phyloP scores from a whole-genome alignment of 768 basidiomycete genomes.

The Pisolithus albus region DNA sequence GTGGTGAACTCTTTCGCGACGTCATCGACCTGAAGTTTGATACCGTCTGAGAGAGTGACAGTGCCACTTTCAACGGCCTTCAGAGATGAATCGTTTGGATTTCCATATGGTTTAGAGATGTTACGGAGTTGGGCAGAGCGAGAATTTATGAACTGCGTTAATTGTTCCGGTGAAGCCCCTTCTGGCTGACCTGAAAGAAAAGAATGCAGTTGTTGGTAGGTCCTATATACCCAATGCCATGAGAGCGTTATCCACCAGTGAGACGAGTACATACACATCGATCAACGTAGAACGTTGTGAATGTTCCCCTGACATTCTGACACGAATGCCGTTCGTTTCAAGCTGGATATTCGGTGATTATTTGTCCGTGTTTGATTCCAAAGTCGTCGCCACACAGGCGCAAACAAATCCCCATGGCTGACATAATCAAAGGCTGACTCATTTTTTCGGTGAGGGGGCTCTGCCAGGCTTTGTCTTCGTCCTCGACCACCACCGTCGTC shows the following conservation, averaged over 20 bases:
- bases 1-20: slow-evolving; percentile 63
- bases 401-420: slow-evolving; percentile 7
- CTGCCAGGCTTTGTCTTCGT: no score
- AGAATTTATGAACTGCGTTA: slow-evolving; percentile 50
- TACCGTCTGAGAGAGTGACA: slow-evolving; percentile 62
- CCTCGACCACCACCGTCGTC: no score
- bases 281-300: slow-evolving; percentile 63
- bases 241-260: background rate
- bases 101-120: slow-evolving; percentile 59
- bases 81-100: slow-evolving; percentile 60
- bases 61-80: slow-evolving; percentile 60
- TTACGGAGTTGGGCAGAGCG: slow-evolving; percentile 53
- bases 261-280: slow-evolving; percentile 44
- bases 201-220: slow-evolving; percentile 58
- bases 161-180: slow-evolving; percentile 49
- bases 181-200: slow-evolving; percentile 54
- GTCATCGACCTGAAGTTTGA: slow-evolving; percentile 55
- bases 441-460: no score
- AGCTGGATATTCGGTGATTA: slow-evolving; percentile 1
- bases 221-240: slow-evolving; percentile 32
- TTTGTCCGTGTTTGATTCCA: slow-evolving; percentile 19
- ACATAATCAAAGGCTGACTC: no score
- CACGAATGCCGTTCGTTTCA: background rate
- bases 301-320: slow-evolving; percentile 37
- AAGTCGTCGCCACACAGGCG: slow-evolving; percentile 18